Conservation (phyloP, 1,284 basidiomycete genomes). For the Meripilus lineatus region DNA sequence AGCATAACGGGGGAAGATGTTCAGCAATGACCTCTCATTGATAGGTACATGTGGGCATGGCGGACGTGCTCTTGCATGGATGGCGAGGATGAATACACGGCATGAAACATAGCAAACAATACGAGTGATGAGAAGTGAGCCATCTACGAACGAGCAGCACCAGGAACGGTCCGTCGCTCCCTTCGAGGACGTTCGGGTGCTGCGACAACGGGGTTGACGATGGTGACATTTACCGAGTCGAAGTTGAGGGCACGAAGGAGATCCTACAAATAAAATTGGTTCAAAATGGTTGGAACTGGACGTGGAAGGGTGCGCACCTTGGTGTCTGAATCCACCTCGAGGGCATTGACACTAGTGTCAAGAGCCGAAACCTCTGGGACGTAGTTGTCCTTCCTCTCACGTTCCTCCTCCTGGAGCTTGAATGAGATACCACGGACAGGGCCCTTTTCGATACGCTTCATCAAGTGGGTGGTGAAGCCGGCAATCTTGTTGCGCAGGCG, state of each 20-base stretch:
- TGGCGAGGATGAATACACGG: slow-evolving; percentile 20
- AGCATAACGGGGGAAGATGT: background rate
- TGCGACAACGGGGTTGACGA: slow-evolving; percentile 64
- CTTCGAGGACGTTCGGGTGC: slow-evolving; percentile 72
- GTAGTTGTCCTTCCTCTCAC: slow-evolving; percentile 99
- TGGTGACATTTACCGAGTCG: slow-evolving; percentile 76
- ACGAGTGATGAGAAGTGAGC: slow-evolving; percentile 6
- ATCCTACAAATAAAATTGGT: slow-evolving; percentile 44
- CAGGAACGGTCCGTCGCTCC: slow-evolving; percentile 80
- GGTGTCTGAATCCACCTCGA: slow-evolving; percentile 90
- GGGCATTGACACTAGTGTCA: slow-evolving; percentile 67
- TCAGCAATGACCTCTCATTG: background rate
- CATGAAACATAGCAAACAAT: slow-evolving; percentile 21
- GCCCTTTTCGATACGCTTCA: slow-evolving; percentile 99
- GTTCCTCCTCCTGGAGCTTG: slow-evolving; percentile 99
- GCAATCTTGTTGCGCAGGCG: slow-evolving; percentile 99
- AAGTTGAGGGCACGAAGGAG: slow-evolving; percentile 90
- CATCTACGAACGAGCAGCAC: slow-evolving; percentile 54
- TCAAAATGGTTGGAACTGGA: background rate
- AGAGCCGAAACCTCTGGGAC: slow-evolving; percentile 96
- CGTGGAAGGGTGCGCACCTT: slow-evolving; percentile 52
- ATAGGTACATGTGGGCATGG: too few species aligned
- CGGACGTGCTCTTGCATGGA: too few species aligned
- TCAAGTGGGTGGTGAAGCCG: slow-evolving; percentile 99
- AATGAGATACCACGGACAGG: slow-evolving; percentile 99